Evolutionary conservation across 768 basidiomycete genomes (phyloP).

Genomic region (Agaricus blazei): DNA sequence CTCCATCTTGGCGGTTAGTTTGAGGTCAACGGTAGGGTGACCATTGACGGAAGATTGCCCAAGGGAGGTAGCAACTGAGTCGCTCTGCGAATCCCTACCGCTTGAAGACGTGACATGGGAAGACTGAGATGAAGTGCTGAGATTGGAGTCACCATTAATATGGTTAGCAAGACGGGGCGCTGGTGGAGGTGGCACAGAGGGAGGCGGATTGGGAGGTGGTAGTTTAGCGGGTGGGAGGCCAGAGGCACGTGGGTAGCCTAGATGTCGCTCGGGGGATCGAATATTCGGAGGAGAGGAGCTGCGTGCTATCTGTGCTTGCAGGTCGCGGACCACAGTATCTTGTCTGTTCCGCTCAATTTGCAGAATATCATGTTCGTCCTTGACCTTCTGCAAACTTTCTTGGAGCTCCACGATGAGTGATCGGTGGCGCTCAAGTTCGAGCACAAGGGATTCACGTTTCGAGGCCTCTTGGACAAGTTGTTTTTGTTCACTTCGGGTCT

Average conservation of each 20-base stretch:
- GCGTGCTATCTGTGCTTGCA: constrained; percentile 69
- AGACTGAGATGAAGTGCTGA: constrained; percentile 58
- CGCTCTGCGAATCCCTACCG: constrained; percentile 61
- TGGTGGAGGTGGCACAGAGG: constrained; percentile 80
- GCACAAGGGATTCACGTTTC: constrained; percentile 66
- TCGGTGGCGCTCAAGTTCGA: constrained; percentile 75
- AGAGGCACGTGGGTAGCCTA: constrained; percentile 52
- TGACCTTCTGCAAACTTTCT: constrained; percentile 69
- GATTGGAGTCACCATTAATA: constrained; percentile 42
- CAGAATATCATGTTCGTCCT: constrained; percentile 77
- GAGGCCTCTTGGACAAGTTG: constrained; percentile 68
- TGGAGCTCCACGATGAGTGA: constrained; percentile 73
- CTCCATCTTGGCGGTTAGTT: constrained; percentile 55
- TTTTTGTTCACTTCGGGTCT: constrained; percentile 52
- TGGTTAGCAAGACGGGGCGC: constrained; percentile 47
- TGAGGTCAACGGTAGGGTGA: constrained; percentile 43
- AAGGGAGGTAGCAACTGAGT: constrained; percentile 64
- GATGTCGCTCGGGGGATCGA: constrained; percentile 49
- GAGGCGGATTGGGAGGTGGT: constrained; percentile 86
- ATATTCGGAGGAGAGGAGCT: constrained; percentile 52
- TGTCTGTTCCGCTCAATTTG: constrained; percentile 68
- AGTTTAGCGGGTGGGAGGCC: constrained; percentile 68
- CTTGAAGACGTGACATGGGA: constrained; percentile 35
- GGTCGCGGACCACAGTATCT: constrained; percentile 66
- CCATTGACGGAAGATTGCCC: constrained; percentile 41